Evolutionary conservation across 192 early-diverging fungal genomes (phyloP).

Genomic region (Kickxella alabastrina): DNA sequence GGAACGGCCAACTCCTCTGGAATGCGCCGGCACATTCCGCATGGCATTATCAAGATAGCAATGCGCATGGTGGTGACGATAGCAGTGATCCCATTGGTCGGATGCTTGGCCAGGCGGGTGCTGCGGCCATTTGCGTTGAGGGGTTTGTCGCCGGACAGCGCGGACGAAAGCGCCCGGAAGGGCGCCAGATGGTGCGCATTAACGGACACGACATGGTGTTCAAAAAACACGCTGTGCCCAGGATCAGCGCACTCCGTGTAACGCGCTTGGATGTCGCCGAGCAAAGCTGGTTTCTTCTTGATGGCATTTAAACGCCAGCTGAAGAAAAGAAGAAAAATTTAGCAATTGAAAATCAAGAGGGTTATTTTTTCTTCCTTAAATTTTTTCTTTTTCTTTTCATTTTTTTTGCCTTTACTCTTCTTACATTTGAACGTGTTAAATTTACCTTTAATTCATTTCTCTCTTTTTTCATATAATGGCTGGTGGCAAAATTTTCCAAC

Average conservation of each 20-base stretch:
- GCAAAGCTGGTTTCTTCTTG: constrained; percentile 19
- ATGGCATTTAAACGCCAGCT: background rate
- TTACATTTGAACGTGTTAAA: no score
- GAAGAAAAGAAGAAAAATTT: background rate
- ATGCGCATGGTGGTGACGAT: background rate
- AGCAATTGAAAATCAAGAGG: background rate
- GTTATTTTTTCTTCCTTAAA: background rate
- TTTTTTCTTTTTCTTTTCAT: constrained; percentile 1
- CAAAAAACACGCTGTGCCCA: constrained; percentile 9
- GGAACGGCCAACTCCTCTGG: constrained; percentile 33
- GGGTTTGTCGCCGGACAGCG: background rate
- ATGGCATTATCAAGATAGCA: background rate
- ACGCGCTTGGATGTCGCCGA: constrained; percentile 8
- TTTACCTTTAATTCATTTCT: constrained; percentile 4
- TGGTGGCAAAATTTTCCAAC: constrained; percentile 49
- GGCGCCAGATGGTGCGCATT: constrained; percentile 30
- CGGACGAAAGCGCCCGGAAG: background rate
- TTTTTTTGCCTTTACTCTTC: background rate
- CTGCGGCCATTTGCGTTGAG: constrained; percentile 9
- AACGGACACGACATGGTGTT: constrained; percentile 11
- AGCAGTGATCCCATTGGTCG: background rate
- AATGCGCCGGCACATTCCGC: background rate
- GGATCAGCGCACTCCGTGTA: constrained; percentile 10
- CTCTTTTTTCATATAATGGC: constrained; percentile 14
- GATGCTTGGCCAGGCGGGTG: constrained; percentile 3